Evolutionary conservation across 805 yeast genomes (phyloP), one percentile per base, ranked within the genome.

Genomic region (Kodamaea laetipori): DNA sequence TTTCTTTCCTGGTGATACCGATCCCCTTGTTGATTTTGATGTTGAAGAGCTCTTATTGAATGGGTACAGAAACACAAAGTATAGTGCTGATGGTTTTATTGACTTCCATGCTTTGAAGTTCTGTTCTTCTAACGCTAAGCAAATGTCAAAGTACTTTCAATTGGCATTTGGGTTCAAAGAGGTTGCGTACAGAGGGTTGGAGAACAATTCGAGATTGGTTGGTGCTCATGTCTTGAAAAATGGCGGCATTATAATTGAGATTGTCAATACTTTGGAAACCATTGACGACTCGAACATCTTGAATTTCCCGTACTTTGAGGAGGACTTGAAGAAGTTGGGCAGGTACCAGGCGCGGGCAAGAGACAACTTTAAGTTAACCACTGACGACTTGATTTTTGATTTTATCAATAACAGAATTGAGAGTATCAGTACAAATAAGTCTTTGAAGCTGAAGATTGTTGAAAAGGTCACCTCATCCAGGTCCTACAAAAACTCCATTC

Each of bases 81-180:
- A 31, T n/a, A 39, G n/a, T 19, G 36, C 33, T 13, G 72, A 66
- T 53, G 72, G 65, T 10, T 53, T 70, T 44, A 23, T 62, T 6
- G 78, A 75, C n/a, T 86, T 82, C 56, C 82, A 78, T 62, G 83
- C 82, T 53, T 71, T 86, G 3, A 82, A 84, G 10, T 78, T 84
- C 72, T 84, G 82, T 47, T 84, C 82, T 9, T 77, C 87, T n/a
- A 85, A 86, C 50, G 86, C 92, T 17, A 80, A 78, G 47, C 79
- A 78, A 47, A 67, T 80, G 35, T 82, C 95, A 0, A 57, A 63
- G 16, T 76, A 73, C 56, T 77, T 82, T 45, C 71, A 77, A 35
- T 55, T 69, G 11, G 63, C 76, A 5, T 74, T 80, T 63, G 95
- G 95, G 0, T 88, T 88, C 60, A 51, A 66, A 15, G 77, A 74